Evolutionary conservation across 495 filamentous ascomycete genomes (phyloP), one percentile per base, ranked within the genome.

Genomic region (Xylaria cubensis): DNA sequence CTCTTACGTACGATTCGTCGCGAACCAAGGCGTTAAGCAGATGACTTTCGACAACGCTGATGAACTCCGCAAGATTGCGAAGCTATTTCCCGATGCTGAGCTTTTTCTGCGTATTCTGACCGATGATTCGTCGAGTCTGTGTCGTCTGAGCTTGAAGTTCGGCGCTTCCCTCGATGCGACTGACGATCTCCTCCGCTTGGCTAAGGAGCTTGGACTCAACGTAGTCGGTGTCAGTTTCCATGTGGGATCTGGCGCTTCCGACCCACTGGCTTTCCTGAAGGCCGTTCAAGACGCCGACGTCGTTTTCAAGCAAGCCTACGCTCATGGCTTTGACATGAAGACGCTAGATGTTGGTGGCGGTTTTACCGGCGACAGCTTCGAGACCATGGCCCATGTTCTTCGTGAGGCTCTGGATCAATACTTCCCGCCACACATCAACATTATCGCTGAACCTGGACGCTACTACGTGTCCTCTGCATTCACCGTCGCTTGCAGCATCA

Each of bases 41-140:
- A 98, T 99, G 94, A 98, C 96, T 13, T 98, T 98, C 76, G 96
- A 99, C 85, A 98, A 98, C 76, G 90, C 94, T 73, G 96, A 98
- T 78, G 97, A 99, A 85, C 89, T 99, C 44, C 93, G 95, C 88
- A 98, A 99, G 87, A 96, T 97, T 82, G 95, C 97, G 79, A 90
- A 92, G 74, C 87, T 93, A 72, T 97, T 88, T 78, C 97, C 96
- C 13, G 90, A 89, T 29, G 96, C 96, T 44, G 93, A 97, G 83
- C 89, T 98, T 17, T 94, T 92, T 84, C 87, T 99, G 44, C 94
- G 96, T 72, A 98, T 99, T 79, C 83, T 94, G 72, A 98, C 96
- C 29, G 96, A 99, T 80, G 96, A 99, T 79, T 97, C 96, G 21
- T 93, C 93, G 67, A 95, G 93, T 81, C 83, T 97, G 74, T 98